phyloP scores from a whole-genome alignment of 139 green algal species.

The Tetradesmus lagerheimii region DNA sequence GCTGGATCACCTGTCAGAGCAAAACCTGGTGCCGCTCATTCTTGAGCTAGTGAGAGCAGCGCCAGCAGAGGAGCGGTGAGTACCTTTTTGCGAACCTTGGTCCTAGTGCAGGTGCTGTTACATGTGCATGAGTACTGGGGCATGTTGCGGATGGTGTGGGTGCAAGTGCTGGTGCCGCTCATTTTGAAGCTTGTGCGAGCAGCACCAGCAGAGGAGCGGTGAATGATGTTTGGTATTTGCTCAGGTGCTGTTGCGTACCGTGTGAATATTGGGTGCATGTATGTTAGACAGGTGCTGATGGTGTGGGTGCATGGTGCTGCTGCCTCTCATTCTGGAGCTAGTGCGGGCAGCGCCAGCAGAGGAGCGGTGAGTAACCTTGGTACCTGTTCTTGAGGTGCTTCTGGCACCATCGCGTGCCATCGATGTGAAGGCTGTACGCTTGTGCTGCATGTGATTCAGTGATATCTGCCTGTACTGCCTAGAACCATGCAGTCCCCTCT shows the following conservation, averaged over 20 bases:
- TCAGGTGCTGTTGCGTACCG: no score
- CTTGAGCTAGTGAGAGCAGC: slow-evolving; percentile 67
- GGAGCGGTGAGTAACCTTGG: slow-evolving; percentile 59
- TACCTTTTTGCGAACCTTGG: no score
- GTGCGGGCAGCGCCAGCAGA: slow-evolving; percentile 58
- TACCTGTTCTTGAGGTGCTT: no score
- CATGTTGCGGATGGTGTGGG: no score
- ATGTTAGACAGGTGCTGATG: no score
- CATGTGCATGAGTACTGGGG: no score
- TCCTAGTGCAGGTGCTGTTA: no score
- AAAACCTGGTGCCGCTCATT: slow-evolving; percentile 56
- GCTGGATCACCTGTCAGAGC: slow-evolving; percentile 56
- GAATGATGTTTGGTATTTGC: no score
- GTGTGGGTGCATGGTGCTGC: no score
- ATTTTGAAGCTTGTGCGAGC: slow-evolving; percentile 70
- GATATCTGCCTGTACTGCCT: slow-evolving; percentile 66
- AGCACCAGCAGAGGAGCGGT: slow-evolving; percentile 62
- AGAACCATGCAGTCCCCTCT: no score
- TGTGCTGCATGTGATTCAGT: slow-evolving; percentile 51
- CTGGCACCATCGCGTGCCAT: no score
- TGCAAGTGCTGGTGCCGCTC: slow-evolving; percentile 50
- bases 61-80: slow-evolving; percentile 61
- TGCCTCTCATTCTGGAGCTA: slow-evolving; percentile 68
- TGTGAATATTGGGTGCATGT: no score
- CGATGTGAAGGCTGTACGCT: background rate